phyloP scores from a whole-genome alignment of 2,329 filamentous ascomycete genomes.

The Bipolaris oryzae region DNA sequence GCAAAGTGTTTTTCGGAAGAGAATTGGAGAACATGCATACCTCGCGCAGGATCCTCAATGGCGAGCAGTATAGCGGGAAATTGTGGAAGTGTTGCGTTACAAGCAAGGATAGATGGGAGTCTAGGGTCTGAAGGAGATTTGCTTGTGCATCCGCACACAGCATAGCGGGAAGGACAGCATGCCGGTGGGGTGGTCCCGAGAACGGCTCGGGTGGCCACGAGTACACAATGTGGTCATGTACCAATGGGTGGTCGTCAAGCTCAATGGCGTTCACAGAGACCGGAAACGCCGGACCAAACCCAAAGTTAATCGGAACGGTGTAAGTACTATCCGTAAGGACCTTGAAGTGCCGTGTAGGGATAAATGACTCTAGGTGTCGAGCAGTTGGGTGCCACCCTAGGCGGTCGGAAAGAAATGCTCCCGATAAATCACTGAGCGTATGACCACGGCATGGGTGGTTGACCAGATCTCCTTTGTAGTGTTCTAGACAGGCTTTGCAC shows the following conservation, averaged over 20 bases:
- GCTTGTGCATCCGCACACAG: constrained; percentile 28
- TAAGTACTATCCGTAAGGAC: constrained; percentile 28
- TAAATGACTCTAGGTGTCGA: constrained; percentile 35
- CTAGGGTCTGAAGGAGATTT: constrained; percentile 30
- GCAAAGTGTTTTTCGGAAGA: constrained; percentile 19
- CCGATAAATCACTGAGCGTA: constrained; percentile 35
- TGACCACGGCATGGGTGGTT: constrained; percentile 46
- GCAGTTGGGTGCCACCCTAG: constrained; percentile 46
- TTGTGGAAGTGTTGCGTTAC: constrained; percentile 42
- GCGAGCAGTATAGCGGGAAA: constrained; percentile 46
- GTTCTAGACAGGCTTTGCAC: constrained; percentile 47
- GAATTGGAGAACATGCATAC: constrained; percentile 44
- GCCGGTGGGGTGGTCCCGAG: constrained; percentile 21
- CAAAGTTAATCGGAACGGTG: constrained; percentile 41
- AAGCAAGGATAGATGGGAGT: constrained; percentile 41
- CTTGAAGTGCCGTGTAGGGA: constrained; percentile 25
- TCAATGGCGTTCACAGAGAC: constrained; percentile 36
- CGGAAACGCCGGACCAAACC: constrained; percentile 40
- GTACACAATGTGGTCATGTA: constrained; percentile 47
- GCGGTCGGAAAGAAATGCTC: constrained; percentile 39
- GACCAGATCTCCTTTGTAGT: constrained; percentile 47
- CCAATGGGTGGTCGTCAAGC: constrained; percentile 25
- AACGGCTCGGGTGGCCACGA: constrained; percentile 41
- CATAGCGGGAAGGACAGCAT: constrained; percentile 46
- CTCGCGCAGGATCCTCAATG: constrained; percentile 40